Percentiles rank a stretch among this genome's conserved stretches.
These are phyloP conservation scores for Aspergillus glaucus DNA, from an alignment of 2,329 filamentous ascomycete species.

Conservation along the genomic window DNA sequence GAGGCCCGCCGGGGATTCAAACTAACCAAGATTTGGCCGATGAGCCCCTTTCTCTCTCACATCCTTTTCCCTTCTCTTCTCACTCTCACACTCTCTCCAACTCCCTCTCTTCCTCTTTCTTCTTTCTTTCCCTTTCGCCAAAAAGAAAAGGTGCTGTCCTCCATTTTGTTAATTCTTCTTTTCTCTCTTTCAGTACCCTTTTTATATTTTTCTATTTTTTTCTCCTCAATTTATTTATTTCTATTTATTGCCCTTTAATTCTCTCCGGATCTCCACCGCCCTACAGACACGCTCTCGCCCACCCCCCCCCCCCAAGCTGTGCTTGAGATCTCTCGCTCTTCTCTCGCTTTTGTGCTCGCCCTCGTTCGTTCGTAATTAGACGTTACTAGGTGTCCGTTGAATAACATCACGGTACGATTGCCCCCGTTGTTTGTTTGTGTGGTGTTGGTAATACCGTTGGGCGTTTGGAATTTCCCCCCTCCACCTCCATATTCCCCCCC, in stretches of 20 bases:
- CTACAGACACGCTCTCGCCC: constrained; percentile 12
- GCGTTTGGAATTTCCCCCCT: constrained; percentile 1
- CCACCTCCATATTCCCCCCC: background rate
- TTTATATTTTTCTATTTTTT: constrained; percentile 16
- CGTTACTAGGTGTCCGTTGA: constrained; percentile 10
- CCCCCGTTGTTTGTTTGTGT: constrained; percentile 1
- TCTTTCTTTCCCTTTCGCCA: constrained; percentile 4
- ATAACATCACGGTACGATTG: constrained; percentile 11
- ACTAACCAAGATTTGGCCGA: background rate
- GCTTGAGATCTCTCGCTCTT: constrained; percentile 5
- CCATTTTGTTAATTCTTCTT: constrained; percentile 16
- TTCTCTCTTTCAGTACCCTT: constrained; percentile 17
- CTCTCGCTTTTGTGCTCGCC: constrained; percentile 4
- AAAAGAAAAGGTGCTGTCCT: constrained; percentile 16
- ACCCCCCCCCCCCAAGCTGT: constrained; percentile 3
- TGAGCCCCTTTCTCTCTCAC: background rate
- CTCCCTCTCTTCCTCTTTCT: constrained; percentile 2
- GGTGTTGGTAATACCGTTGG: constrained; percentile 4
- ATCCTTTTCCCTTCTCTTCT: background rate
- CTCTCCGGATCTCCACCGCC: constrained; percentile 9
- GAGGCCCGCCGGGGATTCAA: background rate
- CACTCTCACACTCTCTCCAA: constrained; percentile 1
- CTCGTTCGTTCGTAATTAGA: constrained; percentile 6
- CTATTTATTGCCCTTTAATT: background rate
- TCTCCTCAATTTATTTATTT: constrained; percentile 11